phyloP scores from a whole-genome alignment of 1,284 basidiomycete species.

The Veloboletus limbatus region DNA sequence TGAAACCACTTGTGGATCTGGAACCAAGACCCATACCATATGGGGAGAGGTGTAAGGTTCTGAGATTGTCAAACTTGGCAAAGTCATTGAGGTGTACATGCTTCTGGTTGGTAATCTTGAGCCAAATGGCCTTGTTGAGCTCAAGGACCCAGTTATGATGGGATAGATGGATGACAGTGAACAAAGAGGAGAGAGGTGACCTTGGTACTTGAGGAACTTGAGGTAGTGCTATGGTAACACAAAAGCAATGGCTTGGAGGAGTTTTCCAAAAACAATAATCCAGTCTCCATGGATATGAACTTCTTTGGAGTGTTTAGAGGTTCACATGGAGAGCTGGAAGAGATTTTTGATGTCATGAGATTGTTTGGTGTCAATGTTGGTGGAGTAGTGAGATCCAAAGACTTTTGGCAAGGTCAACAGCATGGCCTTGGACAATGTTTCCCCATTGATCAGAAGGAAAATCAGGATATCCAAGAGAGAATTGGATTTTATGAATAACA shows the following conservation, averaged over 20 bases:
- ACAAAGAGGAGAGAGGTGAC: slow-evolving; percentile 25
- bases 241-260: slow-evolving; percentile 19
- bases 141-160: slow-evolving; percentile 24
- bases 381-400: slow-evolving; percentile 3
- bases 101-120: slow-evolving; percentile 20
- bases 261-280: slow-evolving; percentile 24
- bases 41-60: slow-evolving; percentile 14
- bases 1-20: too few species aligned
- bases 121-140: slow-evolving; percentile 30
- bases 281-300: slow-evolving; percentile 28
- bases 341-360: slow-evolving; percentile 5
- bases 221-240: slow-evolving; percentile 28
- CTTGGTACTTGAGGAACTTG: slow-evolving; percentile 28
- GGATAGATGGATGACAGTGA: slow-evolving; percentile 13
- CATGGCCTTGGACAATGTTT: slow-evolving; percentile 1
- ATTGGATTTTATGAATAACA: neutral
- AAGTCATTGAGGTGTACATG: slow-evolving; percentile 25
- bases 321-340: slow-evolving; percentile 18
- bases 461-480: neutral
- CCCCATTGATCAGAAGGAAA: slow-evolving; percentile 3
- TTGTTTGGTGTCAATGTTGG: neutral
- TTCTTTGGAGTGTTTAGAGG: slow-evolving; percentile 12
- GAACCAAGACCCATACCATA: slow-evolving; percentile 4
- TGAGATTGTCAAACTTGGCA: slow-evolving; percentile 19
- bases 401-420: slow-evolving; percentile 9